Conservation (phyloP, 2,329 filamentous ascomycete species). For the Xylariaceae sp. region DNA sequence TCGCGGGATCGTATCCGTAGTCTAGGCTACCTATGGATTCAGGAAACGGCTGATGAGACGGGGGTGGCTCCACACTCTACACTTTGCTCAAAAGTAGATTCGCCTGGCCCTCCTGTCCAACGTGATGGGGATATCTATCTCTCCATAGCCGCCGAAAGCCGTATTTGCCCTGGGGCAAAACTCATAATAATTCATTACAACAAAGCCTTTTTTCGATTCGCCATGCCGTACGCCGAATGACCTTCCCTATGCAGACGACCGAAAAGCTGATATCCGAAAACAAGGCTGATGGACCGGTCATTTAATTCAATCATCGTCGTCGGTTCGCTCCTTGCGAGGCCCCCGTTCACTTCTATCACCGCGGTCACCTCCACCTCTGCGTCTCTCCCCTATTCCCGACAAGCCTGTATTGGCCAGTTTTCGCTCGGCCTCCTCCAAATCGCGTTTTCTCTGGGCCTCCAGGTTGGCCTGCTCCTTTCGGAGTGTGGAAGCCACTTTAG, state of each 20-base stretch:
- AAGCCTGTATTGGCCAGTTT: constrained; percentile 52
- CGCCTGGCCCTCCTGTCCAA: constrained; percentile 9
- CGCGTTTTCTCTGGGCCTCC: constrained; percentile 73
- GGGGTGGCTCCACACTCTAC: constrained; percentile 13
- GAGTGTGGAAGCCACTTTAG: constrained; percentile 74
- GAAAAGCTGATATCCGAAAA: constrained; percentile 22
- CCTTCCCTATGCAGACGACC: constrained; percentile 26
- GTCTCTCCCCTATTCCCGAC: constrained; percentile 34
- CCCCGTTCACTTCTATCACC: constrained; percentile 28
- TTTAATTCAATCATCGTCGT: constrained; percentile 53
- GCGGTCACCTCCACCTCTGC: constrained; percentile 25
- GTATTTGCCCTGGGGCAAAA: constrained; percentile 2
- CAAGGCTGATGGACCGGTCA: constrained; percentile 12
- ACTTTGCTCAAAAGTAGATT: not conserved
- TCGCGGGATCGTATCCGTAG: too few relatives aligned
- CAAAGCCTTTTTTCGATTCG: constrained; percentile 23
- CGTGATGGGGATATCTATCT: constrained; percentile 6
- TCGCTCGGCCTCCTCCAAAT: constrained; percentile 67
- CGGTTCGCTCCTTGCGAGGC: constrained; percentile 46
- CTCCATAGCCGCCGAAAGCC: constrained; percentile 10
- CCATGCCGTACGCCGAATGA: constrained; percentile 30
- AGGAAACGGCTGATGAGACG: constrained; percentile 5
- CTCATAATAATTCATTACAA: constrained; percentile 22
- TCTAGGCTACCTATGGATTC: too few relatives aligned
- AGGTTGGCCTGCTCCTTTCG: constrained; percentile 79